These are phyloP conservation scores for Macadamia integrifolia DNA, from an alignment of 164 flowering plant genomes.

Conservation along the genomic window DNA sequence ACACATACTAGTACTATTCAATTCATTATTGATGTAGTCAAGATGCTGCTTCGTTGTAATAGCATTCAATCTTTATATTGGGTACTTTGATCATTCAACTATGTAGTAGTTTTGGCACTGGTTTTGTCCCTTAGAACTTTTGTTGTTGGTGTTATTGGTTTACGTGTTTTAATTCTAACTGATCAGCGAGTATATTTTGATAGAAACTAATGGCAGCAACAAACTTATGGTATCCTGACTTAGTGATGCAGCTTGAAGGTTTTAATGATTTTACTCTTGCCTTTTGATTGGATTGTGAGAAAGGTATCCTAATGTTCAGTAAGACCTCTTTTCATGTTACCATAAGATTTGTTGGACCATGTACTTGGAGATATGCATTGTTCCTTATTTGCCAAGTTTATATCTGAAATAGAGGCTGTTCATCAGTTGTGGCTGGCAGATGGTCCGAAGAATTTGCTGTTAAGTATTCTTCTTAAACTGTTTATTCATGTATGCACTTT, in stretches of 20 bases:
- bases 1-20: no score
- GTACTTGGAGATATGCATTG: not conserved
- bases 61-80: no score
- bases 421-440: conserved; percentile 77
- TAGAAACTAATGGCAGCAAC: not conserved
- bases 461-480: conserved; percentile 24
- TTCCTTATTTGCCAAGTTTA: conserved; percentile 53
- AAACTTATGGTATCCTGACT: conserved; percentile 2
- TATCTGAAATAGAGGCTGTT: conserved; percentile 87
- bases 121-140: no score
- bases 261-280: conserved; percentile 97
- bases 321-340: not conserved
- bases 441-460: conserved; percentile 79
- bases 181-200: not conserved
- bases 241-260: conserved; percentile 52
- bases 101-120: no score
- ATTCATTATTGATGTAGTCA: no score
- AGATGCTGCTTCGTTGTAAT: no score
- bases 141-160: no score
- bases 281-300: conserved; percentile 66
- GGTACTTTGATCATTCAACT: no score
- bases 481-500: not conserved
- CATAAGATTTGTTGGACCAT: not conserved
- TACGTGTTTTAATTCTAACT: no score
- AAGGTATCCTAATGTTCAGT: conserved; percentile 40